Base-by-base conservation (phyloP, 2,329 filamentous ascomycete genomes). In the Xylariaceae sp. region DNA sequence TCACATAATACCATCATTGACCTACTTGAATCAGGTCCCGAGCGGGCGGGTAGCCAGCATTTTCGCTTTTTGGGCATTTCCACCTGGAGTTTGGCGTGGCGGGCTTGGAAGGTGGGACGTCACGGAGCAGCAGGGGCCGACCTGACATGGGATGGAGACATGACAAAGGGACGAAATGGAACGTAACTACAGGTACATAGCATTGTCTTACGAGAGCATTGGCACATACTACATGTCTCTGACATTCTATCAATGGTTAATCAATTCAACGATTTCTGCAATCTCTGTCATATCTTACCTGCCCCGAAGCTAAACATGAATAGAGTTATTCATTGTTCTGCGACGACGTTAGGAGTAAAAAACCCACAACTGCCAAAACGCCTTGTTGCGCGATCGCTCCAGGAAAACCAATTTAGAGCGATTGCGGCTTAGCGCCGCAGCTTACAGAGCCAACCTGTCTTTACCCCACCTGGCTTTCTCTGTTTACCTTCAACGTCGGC, bases 131-230 rank as follows among this genome's bases (percentile, higher is more conserved):
- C 33, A 35, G 33, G 17, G n/a, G 19, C 33, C 33, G 17, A 35
- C 33, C 13, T 7, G n/a, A 9, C 28, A 32, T 11, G 22, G 22
- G 22, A 26, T 11, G 22, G 22, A 11, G 11, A 6, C 6, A 26
- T 26, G 22, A 26, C 22, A 11, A 26, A 26, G 22, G 22, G 6
- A 26, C 11, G n/a, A 26, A 26, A 26, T 26, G 22, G 22, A 11
- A 26, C 11, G n/a, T 26, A 11, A 26, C 11, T 26, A 26, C 22
- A 26, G 6, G 22, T n/a, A n/a, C n/a, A n/a, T n/a, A n/a, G n/a
- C n/a, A n/a, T n/a, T 32, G 34, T 19, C 34, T 45, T 41, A 40
- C 37, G 33, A 40, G 38, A 30, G 28, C 41, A 42, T 16, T 38
- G 42, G 34, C 39, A 47, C 24, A 42, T 39, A 41, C 22, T 31